Evolutionary conservation across 306 rosid species (phyloP).

Genomic region (Cucurbita maxima): DNA sequence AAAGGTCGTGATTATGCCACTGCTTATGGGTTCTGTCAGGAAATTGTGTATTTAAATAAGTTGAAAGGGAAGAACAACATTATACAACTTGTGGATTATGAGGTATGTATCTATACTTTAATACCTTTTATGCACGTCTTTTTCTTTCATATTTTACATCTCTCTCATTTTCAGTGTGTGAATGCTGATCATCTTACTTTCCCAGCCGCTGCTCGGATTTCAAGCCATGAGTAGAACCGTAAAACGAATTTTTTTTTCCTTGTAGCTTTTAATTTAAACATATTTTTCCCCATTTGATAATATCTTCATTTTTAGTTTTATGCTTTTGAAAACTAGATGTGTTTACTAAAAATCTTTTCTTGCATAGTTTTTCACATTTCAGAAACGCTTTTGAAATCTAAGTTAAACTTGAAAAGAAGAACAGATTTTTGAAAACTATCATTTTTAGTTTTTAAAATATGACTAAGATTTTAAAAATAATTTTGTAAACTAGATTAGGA

Average conservation of each 20-base stretch:
- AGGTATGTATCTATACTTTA: slow-evolving; percentile 37
- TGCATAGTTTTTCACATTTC: not conserved
- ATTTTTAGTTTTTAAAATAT: not conserved
- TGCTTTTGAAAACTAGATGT: not conserved
- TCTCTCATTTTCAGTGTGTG: not conserved
- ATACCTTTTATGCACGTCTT: not conserved
- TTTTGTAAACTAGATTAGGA: not conserved
- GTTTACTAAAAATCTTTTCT: not conserved
- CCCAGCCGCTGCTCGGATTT: not conserved
- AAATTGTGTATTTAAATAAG: slow-evolving; percentile 76
- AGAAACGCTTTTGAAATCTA: not conserved
- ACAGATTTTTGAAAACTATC: not conserved
- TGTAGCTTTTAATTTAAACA: not conserved
- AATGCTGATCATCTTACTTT: not conserved
- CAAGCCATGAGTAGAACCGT: not conserved
- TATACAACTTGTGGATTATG: slow-evolving; percentile 83
- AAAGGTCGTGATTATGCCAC: slow-evolving; percentile 95
- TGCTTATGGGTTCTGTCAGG: slow-evolving; percentile 96
- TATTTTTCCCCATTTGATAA: not conserved
- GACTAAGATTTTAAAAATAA: not conserved
- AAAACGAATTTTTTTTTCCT: not conserved
- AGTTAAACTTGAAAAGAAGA: not conserved
- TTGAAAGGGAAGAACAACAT: slow-evolving; percentile 77
- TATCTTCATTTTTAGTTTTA: not conserved
- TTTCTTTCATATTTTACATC: not conserved